phyloP scores from a whole-genome alignment of 805 yeast species.

The Spathaspora gorwiae region DNA sequence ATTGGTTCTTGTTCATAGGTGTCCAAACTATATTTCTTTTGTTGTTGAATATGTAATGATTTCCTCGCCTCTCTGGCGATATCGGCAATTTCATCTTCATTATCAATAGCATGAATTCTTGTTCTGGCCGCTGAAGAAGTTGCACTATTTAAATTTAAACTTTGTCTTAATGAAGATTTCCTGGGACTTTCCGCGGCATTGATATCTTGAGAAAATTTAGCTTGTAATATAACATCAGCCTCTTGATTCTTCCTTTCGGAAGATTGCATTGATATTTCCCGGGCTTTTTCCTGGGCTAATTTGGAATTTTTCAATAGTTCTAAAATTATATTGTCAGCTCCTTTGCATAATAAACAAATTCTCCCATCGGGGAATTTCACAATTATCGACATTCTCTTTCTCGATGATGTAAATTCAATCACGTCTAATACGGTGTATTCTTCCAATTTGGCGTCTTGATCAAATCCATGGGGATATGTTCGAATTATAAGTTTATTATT shows the following conservation, averaged over 20 bases:
- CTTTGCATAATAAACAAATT: slow-evolving; percentile 80
- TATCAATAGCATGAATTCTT: slow-evolving; percentile 45
- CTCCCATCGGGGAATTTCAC: slow-evolving; percentile 72
- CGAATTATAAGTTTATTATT: slow-evolving; percentile 59
- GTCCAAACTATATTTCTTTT: slow-evolving; percentile 46
- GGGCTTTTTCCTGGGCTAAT: slow-evolving; percentile 58
- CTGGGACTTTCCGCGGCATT: slow-evolving; percentile 14
- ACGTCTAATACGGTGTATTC: slow-evolving; percentile 71
- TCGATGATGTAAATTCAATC: slow-evolving; percentile 78
- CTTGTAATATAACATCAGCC: slow-evolving; percentile 67
- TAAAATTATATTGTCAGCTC: slow-evolving; percentile 88
- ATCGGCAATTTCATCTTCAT: slow-evolving; percentile 48
- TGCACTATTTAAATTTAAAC: slow-evolving; percentile 18
- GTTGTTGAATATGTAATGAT: slow-evolving; percentile 58
- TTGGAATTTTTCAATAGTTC: slow-evolving; percentile 61
- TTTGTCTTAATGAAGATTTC: slow-evolving; percentile 28
- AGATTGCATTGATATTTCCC: slow-evolving; percentile 56
- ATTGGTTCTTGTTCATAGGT: background rate
- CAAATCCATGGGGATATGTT: slow-evolving; percentile 81
- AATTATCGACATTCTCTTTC: slow-evolving; percentile 93
- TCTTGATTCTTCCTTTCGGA: slow-evolving; percentile 67
- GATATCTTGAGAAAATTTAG: slow-evolving; percentile 38
- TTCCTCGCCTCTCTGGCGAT: slow-evolving; percentile 50
- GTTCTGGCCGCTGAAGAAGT: slow-evolving; percentile 4
- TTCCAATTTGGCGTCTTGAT: slow-evolving; percentile 57